Conservation (phyloP, 2,329 filamentous ascomycete genomes). For the Arthrobotrys conoides region DNA sequence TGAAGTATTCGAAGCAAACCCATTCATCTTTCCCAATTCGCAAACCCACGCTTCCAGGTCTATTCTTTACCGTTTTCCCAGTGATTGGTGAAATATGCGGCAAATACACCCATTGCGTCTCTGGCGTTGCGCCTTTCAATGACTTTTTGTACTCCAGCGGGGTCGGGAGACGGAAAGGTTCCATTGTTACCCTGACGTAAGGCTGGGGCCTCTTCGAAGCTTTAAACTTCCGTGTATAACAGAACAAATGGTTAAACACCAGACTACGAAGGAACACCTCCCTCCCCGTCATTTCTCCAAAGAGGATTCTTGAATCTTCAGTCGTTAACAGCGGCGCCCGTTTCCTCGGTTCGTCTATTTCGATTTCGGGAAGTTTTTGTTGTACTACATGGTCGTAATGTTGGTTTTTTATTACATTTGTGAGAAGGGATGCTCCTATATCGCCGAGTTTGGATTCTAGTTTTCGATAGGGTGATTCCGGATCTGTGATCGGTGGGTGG, state of each 20-base stretch:
- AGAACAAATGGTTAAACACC: slow-evolving; percentile 33
- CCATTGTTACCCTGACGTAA: slow-evolving; percentile 47
- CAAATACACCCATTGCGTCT: slow-evolving; percentile 53
- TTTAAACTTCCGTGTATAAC: neutral
- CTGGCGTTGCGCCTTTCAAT: slow-evolving; percentile 26
- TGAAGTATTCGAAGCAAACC: slow-evolving; percentile 58
- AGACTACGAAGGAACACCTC: slow-evolving; percentile 34
- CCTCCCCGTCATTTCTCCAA: slow-evolving; percentile 23
- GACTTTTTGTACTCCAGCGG: slow-evolving; percentile 37
- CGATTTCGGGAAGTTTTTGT: slow-evolving; percentile 69
- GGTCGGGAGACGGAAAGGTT: slow-evolving; percentile 61
- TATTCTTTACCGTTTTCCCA: slow-evolving; percentile 7
- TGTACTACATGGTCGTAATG: slow-evolving; percentile 73
- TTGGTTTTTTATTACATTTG: slow-evolving; percentile 75
- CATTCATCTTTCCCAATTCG: slow-evolving; percentile 61
- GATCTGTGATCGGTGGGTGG: slow-evolving; percentile 72
- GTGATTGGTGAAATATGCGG: slow-evolving; percentile 20
- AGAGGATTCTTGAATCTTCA: slow-evolving; percentile 50
- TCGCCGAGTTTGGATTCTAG: slow-evolving; percentile 74
- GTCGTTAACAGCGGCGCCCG: slow-evolving; percentile 60
- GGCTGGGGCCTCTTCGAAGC: neutral
- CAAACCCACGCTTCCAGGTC: slow-evolving; percentile 54
- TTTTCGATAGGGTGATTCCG: slow-evolving; percentile 69
- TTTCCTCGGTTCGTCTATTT: slow-evolving; percentile 70
- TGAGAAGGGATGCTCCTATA: slow-evolving; percentile 79